phyloP scores from a whole-genome alignment of 257 asterid species.

The Solanum corneliomulleri region DNA sequence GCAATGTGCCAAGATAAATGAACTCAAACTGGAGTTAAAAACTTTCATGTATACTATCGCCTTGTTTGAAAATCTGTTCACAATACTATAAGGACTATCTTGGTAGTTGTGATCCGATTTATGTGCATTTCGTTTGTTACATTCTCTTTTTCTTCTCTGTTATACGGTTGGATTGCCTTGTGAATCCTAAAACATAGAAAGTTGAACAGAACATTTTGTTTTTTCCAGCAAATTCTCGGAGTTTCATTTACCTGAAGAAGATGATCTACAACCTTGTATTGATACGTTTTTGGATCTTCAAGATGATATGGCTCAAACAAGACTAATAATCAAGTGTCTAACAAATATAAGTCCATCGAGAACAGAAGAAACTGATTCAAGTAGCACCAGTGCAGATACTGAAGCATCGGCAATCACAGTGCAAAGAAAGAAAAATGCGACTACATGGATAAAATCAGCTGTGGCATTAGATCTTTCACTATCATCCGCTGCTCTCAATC shows the following conservation, averaged over 20 bases:
- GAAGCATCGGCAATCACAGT: slow-evolving; percentile 26
- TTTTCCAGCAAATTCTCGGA: slow-evolving; percentile 48
- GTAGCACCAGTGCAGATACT: slow-evolving; percentile 20
- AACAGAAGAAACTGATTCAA: slow-evolving; percentile 24
- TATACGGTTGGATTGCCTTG: not conserved
- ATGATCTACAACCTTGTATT: slow-evolving; percentile 31
- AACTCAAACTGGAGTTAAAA: too few species aligned
- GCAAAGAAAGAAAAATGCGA: slow-evolving; percentile 49
- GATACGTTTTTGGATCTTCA: slow-evolving; percentile 48
- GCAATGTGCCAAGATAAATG: not conserved
- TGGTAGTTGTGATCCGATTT: too few species aligned
- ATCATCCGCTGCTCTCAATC: not conserved
- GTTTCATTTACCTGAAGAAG: slow-evolving; percentile 38
- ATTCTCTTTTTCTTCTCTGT: too few species aligned
- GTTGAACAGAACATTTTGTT: not conserved
- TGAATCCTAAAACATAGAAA: not conserved
- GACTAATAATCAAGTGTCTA: slow-evolving; percentile 45
- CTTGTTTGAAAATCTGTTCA: too few species aligned
- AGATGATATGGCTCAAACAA: slow-evolving; percentile 30
- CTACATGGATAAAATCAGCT: slow-evolving; percentile 56
- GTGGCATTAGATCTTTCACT: slow-evolving; percentile 54
- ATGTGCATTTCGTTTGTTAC: too few species aligned
- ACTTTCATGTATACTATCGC: not conserved
- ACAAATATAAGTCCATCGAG: slow-evolving; percentile 30
- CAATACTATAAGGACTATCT: too few species aligned